Evolutionary conservation across 1,139 yeast species (phyloP), one percentile per base, ranked within the genome.

Genomic region (Geotrichum histeridarum): DNA sequence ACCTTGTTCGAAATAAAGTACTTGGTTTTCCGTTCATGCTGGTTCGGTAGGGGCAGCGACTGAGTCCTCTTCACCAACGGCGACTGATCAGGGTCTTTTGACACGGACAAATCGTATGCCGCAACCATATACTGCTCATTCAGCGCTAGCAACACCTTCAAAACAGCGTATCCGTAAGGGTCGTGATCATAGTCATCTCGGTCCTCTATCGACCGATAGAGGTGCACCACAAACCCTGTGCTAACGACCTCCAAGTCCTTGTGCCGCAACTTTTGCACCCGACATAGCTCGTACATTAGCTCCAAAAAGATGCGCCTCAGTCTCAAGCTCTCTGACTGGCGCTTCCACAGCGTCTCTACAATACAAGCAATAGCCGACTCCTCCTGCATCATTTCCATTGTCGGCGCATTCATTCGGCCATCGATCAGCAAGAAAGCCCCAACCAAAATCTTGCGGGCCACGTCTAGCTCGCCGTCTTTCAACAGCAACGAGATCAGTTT

Each of bases 51-150:
- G 12, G 48, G 46, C 4, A 22, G 15, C 8, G 48, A 42, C 5
- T 33, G 15, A 6, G 53, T 8, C n/a, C 46, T 38, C 15, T 17
- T 33, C 27, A 22, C 4, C 35, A 27, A 11, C 8, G 48, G 33
- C 11, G 18, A 14, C 22, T 41, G 33, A 1, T 9, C 17, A 7
- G 15, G 33, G 4, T 41, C 52, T 12, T 41, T 42, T n/a, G 48
- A 33, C 4, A 42, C 48, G 15, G 57, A 43, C 12, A 22, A 35
- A 42, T 53, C 54, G 44, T 80, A 77, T 45, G 76, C 76, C 12
- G 71, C 81, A 52, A 88, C 84, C 79, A 90, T 79, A 67, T 81
- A 90, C 67, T 90, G 96, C 66, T 90, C 96, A 67, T 89, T 89
- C 18, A 90, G 73, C 1, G 88, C 81, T 47, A 90, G 72, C 8